Percentiles rank a stretch among this genome's conserved stretches.
Evolutionary conservation across 768 basidiomycete genomes (phyloP).

Genomic region (Pisolithus orientalis): DNA sequence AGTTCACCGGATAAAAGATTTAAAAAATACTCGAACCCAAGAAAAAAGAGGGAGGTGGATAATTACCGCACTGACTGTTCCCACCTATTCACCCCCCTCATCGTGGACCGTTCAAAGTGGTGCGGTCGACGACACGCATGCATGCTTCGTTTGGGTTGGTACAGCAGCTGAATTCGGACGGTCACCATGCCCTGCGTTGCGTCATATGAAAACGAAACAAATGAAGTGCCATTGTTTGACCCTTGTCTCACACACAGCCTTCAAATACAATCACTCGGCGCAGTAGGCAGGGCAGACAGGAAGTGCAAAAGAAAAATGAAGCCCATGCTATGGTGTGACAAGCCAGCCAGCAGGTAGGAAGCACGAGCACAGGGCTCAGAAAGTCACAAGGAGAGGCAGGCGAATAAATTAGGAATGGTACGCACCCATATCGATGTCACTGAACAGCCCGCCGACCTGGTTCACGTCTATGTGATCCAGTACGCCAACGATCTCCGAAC

Average conservation of each 20-base stretch:
- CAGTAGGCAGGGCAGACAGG: no score
- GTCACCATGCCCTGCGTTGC: slow-evolving; percentile 44
- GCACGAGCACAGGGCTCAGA: not conserved
- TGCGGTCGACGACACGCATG: slow-evolving; percentile 46
- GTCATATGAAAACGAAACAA: slow-evolving; percentile 5
- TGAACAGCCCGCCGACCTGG: slow-evolving; percentile 50
- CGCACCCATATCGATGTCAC: slow-evolving; percentile 74
- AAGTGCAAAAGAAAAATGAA: not conserved
- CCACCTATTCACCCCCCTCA: slow-evolving; percentile 23
- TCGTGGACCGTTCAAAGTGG: slow-evolving; percentile 42
- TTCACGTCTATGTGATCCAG: slow-evolving; percentile 44
- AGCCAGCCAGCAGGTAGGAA: slow-evolving; percentile 2
- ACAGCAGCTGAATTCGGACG: slow-evolving; percentile 62
- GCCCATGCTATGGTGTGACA: no score
- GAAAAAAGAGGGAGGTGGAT: not conserved
- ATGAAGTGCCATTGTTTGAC: no score
- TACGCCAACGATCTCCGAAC: slow-evolving; percentile 26
- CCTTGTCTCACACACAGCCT: no score
- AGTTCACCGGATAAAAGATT: not conserved
- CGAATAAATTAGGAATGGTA: slow-evolving; percentile 5
- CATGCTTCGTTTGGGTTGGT: slow-evolving; percentile 63
- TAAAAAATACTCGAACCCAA: no score
- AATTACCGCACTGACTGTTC: slow-evolving; percentile 38
- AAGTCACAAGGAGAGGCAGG: not conserved
- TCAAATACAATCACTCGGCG: no score